Percentiles rank a stretch among this genome's conserved stretches.
Evolutionary conservation across 192 early-diverging fungal species (phyloP).

Genomic region (Kickxella alabastrina): DNA sequence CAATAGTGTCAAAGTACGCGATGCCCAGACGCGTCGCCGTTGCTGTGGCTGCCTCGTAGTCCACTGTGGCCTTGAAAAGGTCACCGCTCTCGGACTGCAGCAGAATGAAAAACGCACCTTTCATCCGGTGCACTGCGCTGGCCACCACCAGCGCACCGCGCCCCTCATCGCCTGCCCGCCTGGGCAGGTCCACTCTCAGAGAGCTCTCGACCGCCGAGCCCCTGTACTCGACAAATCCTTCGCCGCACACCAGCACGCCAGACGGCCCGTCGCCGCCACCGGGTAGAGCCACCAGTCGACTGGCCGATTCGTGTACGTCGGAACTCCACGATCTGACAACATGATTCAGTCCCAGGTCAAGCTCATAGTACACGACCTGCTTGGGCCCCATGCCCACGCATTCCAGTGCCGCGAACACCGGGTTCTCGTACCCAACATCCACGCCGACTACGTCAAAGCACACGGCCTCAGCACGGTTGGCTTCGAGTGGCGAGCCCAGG

Average conservation of each 20-base stretch:
- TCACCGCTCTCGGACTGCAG: constrained; percentile 91
- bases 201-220: constrained; percentile 59
- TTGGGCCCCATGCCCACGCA: constrained; percentile 78
- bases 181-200: constrained; percentile 75
- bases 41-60: constrained; percentile 55
- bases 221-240: constrained; percentile 81
- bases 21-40: constrained; percentile 68
- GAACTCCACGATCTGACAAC: constrained; percentile 96
- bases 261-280: constrained; percentile 88
- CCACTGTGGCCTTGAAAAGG: constrained; percentile 88
- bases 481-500: constrained; percentile 95
- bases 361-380: constrained; percentile 93
- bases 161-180: constrained; percentile 63
- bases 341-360: constrained; percentile 98
- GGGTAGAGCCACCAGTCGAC: constrained; percentile 76
- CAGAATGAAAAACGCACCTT: constrained; percentile 83
- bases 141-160: constrained; percentile 77
- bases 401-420: constrained; percentile 94
- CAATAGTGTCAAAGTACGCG: constrained; percentile 94
- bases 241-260: constrained; percentile 94
- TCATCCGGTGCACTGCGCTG: constrained; percentile 86
- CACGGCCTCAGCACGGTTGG: constrained; percentile 75
- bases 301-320: constrained; percentile 66
- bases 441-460: constrained; percentile 80
- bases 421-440: constrained; percentile 99